Evolutionary conservation across 352 stramenopile species (phyloP), one percentile per base, ranked within the genome.

Genomic region (Pythium brachiatum): DNA sequence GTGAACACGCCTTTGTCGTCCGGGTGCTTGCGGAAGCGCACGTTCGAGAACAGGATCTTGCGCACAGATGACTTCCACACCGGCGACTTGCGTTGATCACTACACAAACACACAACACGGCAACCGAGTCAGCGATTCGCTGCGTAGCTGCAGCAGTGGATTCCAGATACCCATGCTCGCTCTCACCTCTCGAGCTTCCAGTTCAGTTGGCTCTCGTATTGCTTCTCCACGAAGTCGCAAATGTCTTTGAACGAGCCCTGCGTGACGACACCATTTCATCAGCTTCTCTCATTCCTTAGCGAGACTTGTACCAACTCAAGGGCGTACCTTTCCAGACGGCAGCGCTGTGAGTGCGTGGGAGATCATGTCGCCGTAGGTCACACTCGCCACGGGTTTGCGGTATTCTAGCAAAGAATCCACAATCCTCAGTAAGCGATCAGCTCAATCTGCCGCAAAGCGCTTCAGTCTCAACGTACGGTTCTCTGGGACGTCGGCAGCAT

Each of bases 281-380:
- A 77, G 70, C 26, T 58, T 90, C 85, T 64, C n/a, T n/a, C n/a
- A n/a, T n/a, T n/a, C n/a, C n/a, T n/a, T n/a, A n/a, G n/a, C n/a
- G n/a, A n/a, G n/a, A n/a, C n/a, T n/a, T n/a, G n/a, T n/a, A n/a
- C n/a, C n/a, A n/a, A n/a, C n/a, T n/a, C n/a, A n/a, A n/a, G n/a
- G n/a, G n/a, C n/a, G n/a, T n/a, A 92, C 87, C 70, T 90, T 94
- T 51, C 81, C 75, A 1, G 74, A 63, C 1, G 82, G 79, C 5
- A 94, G 66, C 57, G 77, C 75, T 4, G 70, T 71, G 3, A 96
- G 60, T n/a, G 86, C 85, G 62, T 93, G 81, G 39, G 85, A 86
- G 59, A 96, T 96, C 88, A 96, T 96, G 67, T 95, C 86, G 25
- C 83, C 79, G 57, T 96, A 96, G 31, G 85, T 96, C 52, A 89